Percentiles rank a stretch among this genome's conserved stretches.
phyloP scores from a whole-genome alignment of 345 rosid species.

The Eucalyptus curtisii region DNA sequence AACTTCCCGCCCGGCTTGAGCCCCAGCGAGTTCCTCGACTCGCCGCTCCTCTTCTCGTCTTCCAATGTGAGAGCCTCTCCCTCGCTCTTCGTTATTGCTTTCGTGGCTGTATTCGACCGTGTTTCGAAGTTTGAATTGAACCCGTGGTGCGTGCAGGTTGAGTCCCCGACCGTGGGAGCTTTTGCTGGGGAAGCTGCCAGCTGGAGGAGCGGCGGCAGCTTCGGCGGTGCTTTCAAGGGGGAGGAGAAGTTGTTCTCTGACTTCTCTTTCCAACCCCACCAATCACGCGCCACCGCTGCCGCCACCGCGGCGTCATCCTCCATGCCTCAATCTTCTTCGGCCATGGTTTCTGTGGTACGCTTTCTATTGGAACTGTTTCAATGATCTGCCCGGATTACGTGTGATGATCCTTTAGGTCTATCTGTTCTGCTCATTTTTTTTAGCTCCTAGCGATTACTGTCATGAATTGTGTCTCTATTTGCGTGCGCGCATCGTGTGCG shows the following conservation, averaged over 20 bases:
- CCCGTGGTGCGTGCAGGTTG: constrained; percentile 19
- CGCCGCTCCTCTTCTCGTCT: constrained; percentile 60
- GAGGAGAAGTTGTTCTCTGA: constrained; percentile 33
- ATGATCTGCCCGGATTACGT: not conserved
- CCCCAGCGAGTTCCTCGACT: constrained; percentile 52
- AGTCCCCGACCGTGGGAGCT: constrained; percentile 81
- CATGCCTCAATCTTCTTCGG: constrained; percentile 9
- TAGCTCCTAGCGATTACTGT: not conserved
- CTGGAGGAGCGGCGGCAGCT: constrained; percentile 20
- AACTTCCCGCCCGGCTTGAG: constrained; percentile 51
- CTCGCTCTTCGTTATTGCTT: not conserved
- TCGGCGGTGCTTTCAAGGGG: constrained; percentile 4
- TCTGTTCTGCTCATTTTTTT: not conserved
- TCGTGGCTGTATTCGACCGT: not conserved
- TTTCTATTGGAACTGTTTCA: not conserved
- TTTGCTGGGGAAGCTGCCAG: constrained; percentile 23
- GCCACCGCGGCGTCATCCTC: constrained; percentile 9
- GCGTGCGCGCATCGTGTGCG: not conserved
- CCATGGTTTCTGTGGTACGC: constrained; percentile 21
- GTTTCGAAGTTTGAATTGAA: not conserved
- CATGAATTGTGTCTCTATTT: not conserved
- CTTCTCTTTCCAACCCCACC: constrained; percentile 66
- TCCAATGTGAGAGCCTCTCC: constrained; percentile 34
- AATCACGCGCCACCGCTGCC: constrained; percentile 12
- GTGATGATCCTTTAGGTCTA: not conserved